These are phyloP conservation scores for Cladosporium velox DNA, from an alignment of 2,329 filamentous ascomycete species.

Conservation along the genomic window DNA sequence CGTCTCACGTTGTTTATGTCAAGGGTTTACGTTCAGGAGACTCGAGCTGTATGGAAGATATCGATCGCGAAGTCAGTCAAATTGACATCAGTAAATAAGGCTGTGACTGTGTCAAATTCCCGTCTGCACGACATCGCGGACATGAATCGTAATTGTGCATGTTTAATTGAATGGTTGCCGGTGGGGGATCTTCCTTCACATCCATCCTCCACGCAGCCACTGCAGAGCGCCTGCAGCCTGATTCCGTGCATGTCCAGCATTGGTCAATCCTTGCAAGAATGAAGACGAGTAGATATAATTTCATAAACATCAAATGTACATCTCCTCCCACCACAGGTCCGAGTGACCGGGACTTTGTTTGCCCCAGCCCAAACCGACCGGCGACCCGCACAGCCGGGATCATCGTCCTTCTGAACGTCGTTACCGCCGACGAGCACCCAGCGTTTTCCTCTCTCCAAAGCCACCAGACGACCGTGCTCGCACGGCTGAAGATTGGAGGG, in stretches of 20 bases:
- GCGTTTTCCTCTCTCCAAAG: slow-evolving; percentile 8
- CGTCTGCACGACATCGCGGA: slow-evolving; percentile 6
- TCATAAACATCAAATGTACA: background rate
- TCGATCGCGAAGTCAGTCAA: background rate
- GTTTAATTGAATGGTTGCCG: background rate
- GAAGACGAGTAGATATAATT: background rate
- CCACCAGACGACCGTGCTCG: slow-evolving; percentile 11
- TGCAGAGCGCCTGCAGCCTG: background rate
- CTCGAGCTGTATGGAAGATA: background rate
- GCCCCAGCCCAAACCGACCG: slow-evolving; percentile 7
- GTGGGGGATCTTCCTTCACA: slow-evolving; percentile 11
- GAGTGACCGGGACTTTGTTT: background rate
- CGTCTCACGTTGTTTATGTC: background rate
- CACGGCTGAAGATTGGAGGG: slow-evolving; percentile 17
- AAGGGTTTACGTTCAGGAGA: background rate
- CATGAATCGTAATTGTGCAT: slow-evolving; percentile 4
- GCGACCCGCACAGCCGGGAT: background rate
- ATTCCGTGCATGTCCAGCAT: background rate
- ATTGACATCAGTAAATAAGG: background rate
- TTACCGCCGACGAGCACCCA: slow-evolving; percentile 13
- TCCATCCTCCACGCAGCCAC: background rate
- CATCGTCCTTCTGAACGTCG: slow-evolving; percentile 5
- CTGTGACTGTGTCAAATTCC: background rate
- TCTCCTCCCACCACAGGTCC: background rate
- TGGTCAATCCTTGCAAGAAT: background rate